Conservation (phyloP, 371 early-diverging fungal genomes). For the Choanephora cucurbitarum region DNA sequence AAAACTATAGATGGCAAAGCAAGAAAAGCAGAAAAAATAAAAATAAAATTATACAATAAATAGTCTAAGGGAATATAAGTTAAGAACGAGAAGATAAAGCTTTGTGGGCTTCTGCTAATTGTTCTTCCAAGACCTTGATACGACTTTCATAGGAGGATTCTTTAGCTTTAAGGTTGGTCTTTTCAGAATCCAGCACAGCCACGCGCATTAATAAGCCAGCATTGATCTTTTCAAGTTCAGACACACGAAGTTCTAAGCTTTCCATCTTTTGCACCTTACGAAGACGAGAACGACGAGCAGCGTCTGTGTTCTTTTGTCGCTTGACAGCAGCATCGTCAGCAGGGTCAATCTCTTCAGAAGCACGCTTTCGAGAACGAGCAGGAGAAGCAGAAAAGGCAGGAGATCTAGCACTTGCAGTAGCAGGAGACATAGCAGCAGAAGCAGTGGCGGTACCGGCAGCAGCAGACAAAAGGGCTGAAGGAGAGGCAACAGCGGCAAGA, state of each 20-base stretch:
- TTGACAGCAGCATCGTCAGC: conserved; percentile 54
- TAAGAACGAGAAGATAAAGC: conserved; percentile 28
- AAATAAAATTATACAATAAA: background rate
- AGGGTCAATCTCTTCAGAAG: conserved; percentile 12
- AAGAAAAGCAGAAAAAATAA: no score
- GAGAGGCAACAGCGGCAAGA: conserved; percentile 25
- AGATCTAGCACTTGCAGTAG: conserved; percentile 24
- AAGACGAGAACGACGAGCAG: conserved; percentile 88
- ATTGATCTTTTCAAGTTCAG: conserved; percentile 76
- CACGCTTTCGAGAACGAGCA: conserved; percentile 20
- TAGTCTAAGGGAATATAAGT: conserved; percentile 2
- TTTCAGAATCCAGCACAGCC: conserved; percentile 74
- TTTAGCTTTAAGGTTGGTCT: conserved; percentile 55
- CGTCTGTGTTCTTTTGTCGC: conserved; percentile 84
- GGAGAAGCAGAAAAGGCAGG: conserved; percentile 26
- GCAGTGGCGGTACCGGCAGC: conserved; percentile 1
- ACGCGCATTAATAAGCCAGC: conserved; percentile 58
- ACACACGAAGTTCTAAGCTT: conserved; percentile 71
- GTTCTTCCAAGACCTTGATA: conserved; percentile 64
- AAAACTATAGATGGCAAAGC: no score
- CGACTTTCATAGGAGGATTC: conserved; percentile 65
- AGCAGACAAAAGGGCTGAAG: conserved; percentile 7
- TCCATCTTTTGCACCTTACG: conserved; percentile 84
- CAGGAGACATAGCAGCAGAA: conserved; percentile 14
- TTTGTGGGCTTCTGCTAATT: conserved; percentile 67